phyloP scores from a whole-genome alignment of 2,329 filamentous ascomycete genomes.

The Aureobasidium sp. region DNA sequence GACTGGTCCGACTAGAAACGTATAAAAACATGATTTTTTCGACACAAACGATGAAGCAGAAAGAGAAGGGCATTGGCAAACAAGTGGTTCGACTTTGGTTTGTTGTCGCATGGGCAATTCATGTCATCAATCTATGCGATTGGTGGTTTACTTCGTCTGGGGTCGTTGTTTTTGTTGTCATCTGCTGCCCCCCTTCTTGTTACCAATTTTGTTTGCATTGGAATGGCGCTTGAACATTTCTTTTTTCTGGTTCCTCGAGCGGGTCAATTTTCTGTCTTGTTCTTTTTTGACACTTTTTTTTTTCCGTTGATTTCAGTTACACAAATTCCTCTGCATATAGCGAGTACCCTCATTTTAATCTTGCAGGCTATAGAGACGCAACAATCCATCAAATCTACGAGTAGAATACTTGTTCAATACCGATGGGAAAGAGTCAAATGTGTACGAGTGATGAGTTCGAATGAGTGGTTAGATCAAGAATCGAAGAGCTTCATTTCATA shows the following conservation, averaged over 20 bases:
- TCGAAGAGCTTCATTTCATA: not conserved
- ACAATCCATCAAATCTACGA: not conserved
- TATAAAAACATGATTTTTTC: not conserved
- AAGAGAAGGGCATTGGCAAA: not conserved
- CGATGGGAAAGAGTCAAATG: not conserved
- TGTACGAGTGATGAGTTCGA: not conserved
- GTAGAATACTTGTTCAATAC: not conserved
- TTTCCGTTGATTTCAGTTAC: not conserved
- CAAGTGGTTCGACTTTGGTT: not conserved
- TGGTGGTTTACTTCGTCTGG: not conserved
- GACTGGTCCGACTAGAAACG: slow-evolving; percentile 68
- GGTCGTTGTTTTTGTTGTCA: not conserved
- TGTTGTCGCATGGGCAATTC: not conserved
- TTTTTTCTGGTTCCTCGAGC: not conserved
- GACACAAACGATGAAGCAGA: not conserved
- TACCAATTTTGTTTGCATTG: slow-evolving; percentile 1
- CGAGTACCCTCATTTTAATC: slow-evolving; percentile 5
- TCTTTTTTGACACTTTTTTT: not conserved
- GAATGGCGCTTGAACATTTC: not conserved
- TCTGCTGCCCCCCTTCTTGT: not conserved
- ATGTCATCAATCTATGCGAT: not conserved
- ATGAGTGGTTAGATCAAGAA: not conserved
- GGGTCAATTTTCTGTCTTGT: not conserved
- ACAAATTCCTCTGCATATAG: slow-evolving; percentile 1
- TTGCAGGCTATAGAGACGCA: not conserved